Conservation (phyloP, 1,284 basidiomycete genomes). For the Ganoderma resinaceum region DNA sequence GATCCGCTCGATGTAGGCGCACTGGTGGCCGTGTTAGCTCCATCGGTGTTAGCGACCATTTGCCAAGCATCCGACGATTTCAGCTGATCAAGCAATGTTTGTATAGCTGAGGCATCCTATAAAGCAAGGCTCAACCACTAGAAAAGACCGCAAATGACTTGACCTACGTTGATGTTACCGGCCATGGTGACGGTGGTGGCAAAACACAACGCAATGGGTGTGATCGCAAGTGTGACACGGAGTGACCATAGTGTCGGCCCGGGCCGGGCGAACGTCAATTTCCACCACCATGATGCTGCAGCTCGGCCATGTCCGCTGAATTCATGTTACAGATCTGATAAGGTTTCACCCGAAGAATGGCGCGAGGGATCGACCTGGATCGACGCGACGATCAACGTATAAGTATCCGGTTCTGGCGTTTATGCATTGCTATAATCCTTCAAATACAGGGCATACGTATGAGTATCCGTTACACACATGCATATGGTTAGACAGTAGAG, state of each 20-base stretch:
- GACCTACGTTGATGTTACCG: slow-evolving; percentile 45
- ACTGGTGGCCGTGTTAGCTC: slow-evolving; percentile 5
- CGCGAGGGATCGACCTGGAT: neutral
- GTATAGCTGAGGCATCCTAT: slow-evolving; percentile 67
- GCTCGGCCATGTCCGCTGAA: neutral
- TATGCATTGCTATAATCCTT: neutral
- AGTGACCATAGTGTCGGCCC: neutral
- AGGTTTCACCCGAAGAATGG: neutral
- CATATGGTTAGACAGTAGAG: neutral
- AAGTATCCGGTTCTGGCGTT: neutral
- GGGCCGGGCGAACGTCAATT: neutral
- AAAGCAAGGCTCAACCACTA: slow-evolving; percentile 9
- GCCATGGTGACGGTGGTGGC: slow-evolving; percentile 31
- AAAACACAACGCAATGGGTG: slow-evolving; percentile 8
- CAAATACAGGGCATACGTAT: neutral
- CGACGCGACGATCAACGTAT: neutral
- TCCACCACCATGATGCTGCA: neutral
- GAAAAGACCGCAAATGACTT: neutral
- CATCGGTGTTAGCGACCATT: slow-evolving; percentile 45
- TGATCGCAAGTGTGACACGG: slow-evolving; percentile 13
- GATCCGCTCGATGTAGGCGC: neutral
- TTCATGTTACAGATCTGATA: neutral
- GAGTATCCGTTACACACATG: neutral
- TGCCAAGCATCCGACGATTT: slow-evolving; percentile 72
- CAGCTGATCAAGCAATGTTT: slow-evolving; percentile 70